A percentile compares a stretch with the other conserved stretches of the same genome.
These are phyloP conservation scores for Ophiocordyceps polyrhachis-furcata DNA, from an alignment of 2,329 filamentous ascomycete genomes.

Conservation along the genomic window DNA sequence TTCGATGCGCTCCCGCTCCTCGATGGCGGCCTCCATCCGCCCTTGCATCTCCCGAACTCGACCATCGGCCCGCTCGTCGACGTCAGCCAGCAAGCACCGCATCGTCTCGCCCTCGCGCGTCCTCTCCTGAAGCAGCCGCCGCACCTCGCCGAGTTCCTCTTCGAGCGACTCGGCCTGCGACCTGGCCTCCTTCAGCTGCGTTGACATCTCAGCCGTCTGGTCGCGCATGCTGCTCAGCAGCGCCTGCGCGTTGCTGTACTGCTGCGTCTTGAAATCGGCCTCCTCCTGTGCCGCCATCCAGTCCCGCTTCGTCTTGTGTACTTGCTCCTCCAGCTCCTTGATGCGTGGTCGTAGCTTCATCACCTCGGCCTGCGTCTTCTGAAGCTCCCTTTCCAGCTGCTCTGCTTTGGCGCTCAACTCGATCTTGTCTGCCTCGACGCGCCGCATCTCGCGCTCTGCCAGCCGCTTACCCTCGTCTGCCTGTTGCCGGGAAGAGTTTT, in stretches of 20 bases:
- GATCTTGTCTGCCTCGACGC: constrained; percentile 59
- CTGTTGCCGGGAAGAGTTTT: constrained; percentile 50
- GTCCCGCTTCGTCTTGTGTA: constrained; percentile 49
- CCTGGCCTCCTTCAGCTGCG: constrained; percentile 79
- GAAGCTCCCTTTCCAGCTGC: constrained; percentile 50
- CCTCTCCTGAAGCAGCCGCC: constrained; percentile 69
- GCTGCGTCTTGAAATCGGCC: constrained; percentile 62
- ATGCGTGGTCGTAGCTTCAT: constrained; percentile 42
- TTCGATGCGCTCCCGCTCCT: constrained; percentile 82
- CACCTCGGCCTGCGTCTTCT: constrained; percentile 54
- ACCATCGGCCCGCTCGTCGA: constrained; percentile 63
- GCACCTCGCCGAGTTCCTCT: constrained; percentile 79
- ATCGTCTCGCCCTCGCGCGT: constrained; percentile 90
- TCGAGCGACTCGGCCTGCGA: constrained; percentile 71
- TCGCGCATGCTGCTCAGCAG: constrained; percentile 85
- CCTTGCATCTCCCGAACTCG: constrained; percentile 79
- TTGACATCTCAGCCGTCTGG: constrained; percentile 70
- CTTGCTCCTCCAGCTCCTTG: constrained; percentile 54
- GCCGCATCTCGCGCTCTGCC: constrained; percentile 58
- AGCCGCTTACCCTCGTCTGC: constrained; percentile 65
- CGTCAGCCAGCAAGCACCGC: constrained; percentile 71
- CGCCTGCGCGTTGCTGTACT: constrained; percentile 71
- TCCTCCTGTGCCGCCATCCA: constrained; percentile 55
- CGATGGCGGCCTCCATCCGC: constrained; percentile 74
- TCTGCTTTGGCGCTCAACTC: constrained; percentile 59